Base-by-base conservation (phyloP, 495 filamentous ascomycete genomes). In the Aspergillus carlsbadensis region DNA sequence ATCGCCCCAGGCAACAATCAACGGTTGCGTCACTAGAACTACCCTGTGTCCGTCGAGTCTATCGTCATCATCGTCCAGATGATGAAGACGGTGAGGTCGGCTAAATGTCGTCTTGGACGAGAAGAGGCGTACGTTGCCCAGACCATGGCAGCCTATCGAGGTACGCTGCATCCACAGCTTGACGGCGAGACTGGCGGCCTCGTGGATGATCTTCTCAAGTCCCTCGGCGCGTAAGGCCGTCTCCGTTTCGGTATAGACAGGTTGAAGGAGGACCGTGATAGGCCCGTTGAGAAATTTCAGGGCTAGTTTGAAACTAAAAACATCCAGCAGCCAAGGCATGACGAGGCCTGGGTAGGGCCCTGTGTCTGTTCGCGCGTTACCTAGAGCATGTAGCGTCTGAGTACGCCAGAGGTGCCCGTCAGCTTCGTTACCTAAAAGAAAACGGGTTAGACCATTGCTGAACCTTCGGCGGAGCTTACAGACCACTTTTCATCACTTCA, bases 391-490 rank as follows among this genome's bases (percentile, higher is more conserved):
- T 0, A 61, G 21, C 1, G 37, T 61, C 11, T 57, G 54, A 6
- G 59, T 57, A 6, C 59, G 59, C 59, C 59, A 61, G 10, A 45
- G 39, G 15, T 61, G 54, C 20, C 35, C 43, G 3, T 54, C 49
- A 6, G 37, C 21, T 14, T 17, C 3, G 14, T 54, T 31, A 10
- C 39, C 54, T 57, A 24, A 10, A 1, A 15, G 2, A 21, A 3
- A n/a, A n/a, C n/a, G n/a, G n/a, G n/a, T n/a, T n/a, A n/a, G n/a
- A n/a, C n/a, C n/a, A 33, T 14, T 13, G n/a, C 3, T 26, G 2
- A 14, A 52, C 55, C 29, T 10, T 34, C 5, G 0, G 5, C 22
- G 29, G n/a, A n/a, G n/a, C n/a, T n/a, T n/a, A n/a, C n/a, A n/a
- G n/a, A n/a, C n/a, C n/a, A n/a, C n/a, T n/a, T n/a, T n/a, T n/a